phyloP scores from a whole-genome alignment of 768 basidiomycete species.

The Pholiota conissans region DNA sequence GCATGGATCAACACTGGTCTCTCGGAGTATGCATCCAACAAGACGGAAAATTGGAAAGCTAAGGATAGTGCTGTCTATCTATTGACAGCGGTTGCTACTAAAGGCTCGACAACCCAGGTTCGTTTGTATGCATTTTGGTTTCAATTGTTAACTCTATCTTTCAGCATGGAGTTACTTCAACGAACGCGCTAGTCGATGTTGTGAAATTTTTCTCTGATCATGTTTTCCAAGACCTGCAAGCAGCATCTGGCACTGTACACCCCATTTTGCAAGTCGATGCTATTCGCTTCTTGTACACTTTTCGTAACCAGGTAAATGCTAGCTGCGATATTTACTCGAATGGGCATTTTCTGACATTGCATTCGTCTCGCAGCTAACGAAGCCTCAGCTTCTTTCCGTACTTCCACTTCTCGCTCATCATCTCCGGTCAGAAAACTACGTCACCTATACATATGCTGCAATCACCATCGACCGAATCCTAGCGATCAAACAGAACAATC shows the following conservation, averaged over 20 bases:
- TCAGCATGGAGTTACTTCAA: constrained; percentile 91
- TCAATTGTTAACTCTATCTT: neutral
- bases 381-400: constrained; percentile 89
- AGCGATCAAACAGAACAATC: constrained; percentile 79
- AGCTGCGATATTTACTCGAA: neutral
- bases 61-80: constrained; percentile 95
- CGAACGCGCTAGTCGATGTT: constrained; percentile 89
- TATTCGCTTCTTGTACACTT: constrained; percentile 91
- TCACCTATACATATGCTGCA: constrained; percentile 94
- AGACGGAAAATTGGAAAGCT: constrained; percentile 72
- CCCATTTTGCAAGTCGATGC: constrained; percentile 95
- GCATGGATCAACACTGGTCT: constrained; percentile 82
- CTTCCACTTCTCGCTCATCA: constrained; percentile 84
- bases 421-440: constrained; percentile 82
- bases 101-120: constrained; percentile 85
- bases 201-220: constrained; percentile 95
- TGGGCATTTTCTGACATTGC: neutral
- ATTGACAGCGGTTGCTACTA: constrained; percentile 89
- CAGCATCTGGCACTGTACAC: constrained; percentile 65
- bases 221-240: constrained; percentile 83
- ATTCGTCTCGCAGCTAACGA: constrained; percentile 54
- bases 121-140: constrained; percentile 16
- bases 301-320: constrained; percentile 83
- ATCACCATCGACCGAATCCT: constrained; percentile 97
- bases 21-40: constrained; percentile 63